A percentile compares a stretch with the other conserved stretches of the same genome.
These are phyloP conservation scores for Sindora glabra DNA, from an alignment of 306 rosid species.

Conservation along the genomic window DNA sequence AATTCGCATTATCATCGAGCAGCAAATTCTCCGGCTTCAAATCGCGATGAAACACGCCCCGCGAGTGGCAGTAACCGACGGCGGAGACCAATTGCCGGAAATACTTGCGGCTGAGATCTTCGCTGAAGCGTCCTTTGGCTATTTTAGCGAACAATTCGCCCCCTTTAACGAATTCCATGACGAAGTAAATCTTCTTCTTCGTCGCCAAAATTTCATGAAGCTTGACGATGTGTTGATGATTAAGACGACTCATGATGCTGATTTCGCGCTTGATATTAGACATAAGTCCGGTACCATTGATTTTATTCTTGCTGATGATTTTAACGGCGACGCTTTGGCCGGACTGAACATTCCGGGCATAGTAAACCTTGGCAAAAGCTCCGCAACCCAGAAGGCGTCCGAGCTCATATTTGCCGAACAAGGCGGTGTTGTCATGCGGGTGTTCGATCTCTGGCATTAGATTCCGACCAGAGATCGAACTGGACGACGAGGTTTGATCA, in stretches of 20 bases:
- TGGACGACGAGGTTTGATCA: too few species aligned
- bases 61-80: conserved; percentile 61
- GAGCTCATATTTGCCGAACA: conserved; percentile 61
- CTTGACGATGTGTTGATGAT: conserved; percentile 50
- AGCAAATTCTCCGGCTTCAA: conserved; percentile 64
- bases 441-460: conserved; percentile 17
- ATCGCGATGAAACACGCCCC: conserved; percentile 68
- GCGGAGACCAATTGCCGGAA: conserved; percentile 68
- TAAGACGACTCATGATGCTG: conserved; percentile 53
- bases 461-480: conserved; percentile 23
- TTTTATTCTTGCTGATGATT: conserved; percentile 57
- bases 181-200: conserved; percentile 57
- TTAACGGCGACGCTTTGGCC: conserved; percentile 62
- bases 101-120: conserved; percentile 34
- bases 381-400: conserved; percentile 69
- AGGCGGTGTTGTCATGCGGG: neutral
- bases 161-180: conserved; percentile 59
- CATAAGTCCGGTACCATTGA: conserved; percentile 14
- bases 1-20: conserved; percentile 38
- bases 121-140: conserved; percentile 40
- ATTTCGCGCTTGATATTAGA: conserved; percentile 60
- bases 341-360: conserved; percentile 39
- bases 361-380: conserved; percentile 71
- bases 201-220: conserved; percentile 68
- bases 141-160: conserved; percentile 56